Percentiles rank a stretch among this genome's conserved stretches.
Evolutionary conservation across 1,139 yeast genomes (phyloP).

Genomic region (Zygosaccharomyces sapae): DNA sequence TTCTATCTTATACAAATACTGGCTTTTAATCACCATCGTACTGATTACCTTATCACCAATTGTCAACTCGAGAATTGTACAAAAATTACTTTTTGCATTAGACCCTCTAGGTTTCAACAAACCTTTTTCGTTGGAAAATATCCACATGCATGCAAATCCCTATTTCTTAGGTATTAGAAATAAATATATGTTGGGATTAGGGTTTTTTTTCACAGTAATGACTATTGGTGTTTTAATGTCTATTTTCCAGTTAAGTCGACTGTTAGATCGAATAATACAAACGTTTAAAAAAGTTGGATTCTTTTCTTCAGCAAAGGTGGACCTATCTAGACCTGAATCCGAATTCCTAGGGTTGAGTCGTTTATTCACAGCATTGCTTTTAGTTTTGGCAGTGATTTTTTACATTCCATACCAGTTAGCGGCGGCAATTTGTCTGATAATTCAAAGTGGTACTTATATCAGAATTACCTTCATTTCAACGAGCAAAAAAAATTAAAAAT

Average conservation of each 20-base stretch:
- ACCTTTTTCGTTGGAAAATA: slow-evolving; percentile 24
- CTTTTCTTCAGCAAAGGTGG: neutral
- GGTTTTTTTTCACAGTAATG: slow-evolving; percentile 52
- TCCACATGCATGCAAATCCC: slow-evolving; percentile 37
- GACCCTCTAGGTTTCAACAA: slow-evolving; percentile 53
- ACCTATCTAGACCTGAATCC: neutral
- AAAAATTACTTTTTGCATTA: slow-evolving; percentile 40
- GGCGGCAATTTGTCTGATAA: slow-evolving; percentile 52
- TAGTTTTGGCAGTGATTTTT: slow-evolving; percentile 47
- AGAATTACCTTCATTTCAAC: slow-evolving; percentile 20
- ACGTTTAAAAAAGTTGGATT: neutral
- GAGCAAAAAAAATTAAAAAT: slow-evolving; percentile 11
- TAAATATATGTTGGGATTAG: slow-evolving; percentile 51
- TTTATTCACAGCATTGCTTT: slow-evolving; percentile 37
- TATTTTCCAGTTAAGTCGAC: slow-evolving; percentile 14
- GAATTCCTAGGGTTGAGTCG: neutral
- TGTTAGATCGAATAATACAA: slow-evolving; percentile 14
- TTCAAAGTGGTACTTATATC: slow-evolving; percentile 49
- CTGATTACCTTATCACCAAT: slow-evolving; percentile 42
- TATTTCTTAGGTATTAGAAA: slow-evolving; percentile 69
- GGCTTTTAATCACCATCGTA: slow-evolving; percentile 23
- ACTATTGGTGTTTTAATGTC: slow-evolving; percentile 46
- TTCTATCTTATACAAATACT: slow-evolving; percentile 31
- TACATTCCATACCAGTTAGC: slow-evolving; percentile 80
- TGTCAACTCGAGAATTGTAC: slow-evolving; percentile 30